phyloP scores from a whole-genome alignment of 495 filamentous ascomycete species.

The Cercophora sp. region DNA sequence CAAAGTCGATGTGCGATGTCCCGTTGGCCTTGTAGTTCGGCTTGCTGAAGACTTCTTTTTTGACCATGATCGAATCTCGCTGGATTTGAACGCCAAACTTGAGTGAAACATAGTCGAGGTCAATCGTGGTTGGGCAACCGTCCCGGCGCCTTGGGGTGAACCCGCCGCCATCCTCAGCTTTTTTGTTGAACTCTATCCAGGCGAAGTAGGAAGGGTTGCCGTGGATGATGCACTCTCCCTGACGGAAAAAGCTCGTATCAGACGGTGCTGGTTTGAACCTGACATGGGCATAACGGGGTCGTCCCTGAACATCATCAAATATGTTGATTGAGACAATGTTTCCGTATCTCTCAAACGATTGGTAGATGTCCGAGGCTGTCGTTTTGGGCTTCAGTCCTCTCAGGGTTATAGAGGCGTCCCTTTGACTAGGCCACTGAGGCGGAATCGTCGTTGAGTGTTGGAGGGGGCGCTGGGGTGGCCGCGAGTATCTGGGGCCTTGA shows the following conservation, averaged over 20 bases:
- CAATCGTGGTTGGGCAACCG: no score
- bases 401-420: conserved; percentile 23
- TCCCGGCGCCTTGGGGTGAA: conserved; percentile 25
- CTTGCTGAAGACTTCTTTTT: no score
- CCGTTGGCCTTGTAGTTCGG: no score
- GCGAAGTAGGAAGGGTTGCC: background rate
- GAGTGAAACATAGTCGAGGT: no score
- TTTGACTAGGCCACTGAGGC: conserved; percentile 22
- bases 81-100: conserved; percentile 53
- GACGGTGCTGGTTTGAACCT: conserved; percentile 38
- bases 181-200: conserved; percentile 14
- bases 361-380: conserved; percentile 25
- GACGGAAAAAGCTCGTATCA: conserved; percentile 16
- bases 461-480: no score
- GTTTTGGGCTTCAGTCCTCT: conserved; percentile 19
- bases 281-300: conserved; percentile 22
- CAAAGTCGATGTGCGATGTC: conserved; percentile 48
- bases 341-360: conserved; percentile 25
- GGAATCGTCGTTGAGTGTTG: background rate
- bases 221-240: conserved; percentile 10
- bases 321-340: conserved; percentile 31
- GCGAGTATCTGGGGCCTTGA: no score
- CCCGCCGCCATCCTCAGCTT: background rate
- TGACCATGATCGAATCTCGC: no score
- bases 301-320: no score